Percentiles rank a stretch among this genome's conserved stretches.
Conservation (phyloP, 345 rosid genomes). For the Psidium friedrichsthalianum region DNA sequence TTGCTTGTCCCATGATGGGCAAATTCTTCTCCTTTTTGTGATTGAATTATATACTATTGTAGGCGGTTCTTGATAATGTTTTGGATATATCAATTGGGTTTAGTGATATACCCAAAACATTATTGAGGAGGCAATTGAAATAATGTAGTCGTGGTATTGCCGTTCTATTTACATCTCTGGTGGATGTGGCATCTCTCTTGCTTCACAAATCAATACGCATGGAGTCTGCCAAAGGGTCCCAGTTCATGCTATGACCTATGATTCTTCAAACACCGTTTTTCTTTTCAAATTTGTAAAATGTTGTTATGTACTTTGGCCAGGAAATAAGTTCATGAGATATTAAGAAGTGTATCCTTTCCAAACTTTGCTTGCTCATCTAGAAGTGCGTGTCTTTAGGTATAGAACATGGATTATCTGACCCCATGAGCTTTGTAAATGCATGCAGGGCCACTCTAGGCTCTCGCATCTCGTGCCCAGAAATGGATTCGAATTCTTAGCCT, state of each 20-base stretch:
- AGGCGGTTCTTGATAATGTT: too few relatives aligned
- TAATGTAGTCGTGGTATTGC: too few relatives aligned
- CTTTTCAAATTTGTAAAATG: background rate
- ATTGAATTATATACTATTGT: too few relatives aligned
- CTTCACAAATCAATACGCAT: too few relatives aligned
- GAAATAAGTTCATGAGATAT: background rate
- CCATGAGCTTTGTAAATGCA: background rate
- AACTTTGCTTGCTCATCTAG: background rate
- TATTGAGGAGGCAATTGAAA: too few relatives aligned
- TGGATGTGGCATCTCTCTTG: too few relatives aligned
- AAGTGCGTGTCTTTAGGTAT: background rate
- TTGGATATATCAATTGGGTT: too few relatives aligned
- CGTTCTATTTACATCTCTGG: too few relatives aligned
- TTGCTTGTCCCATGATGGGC: too few relatives aligned
- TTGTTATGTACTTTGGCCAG: background rate
- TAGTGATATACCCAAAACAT: too few relatives aligned
- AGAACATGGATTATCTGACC: background rate
- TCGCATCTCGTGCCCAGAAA: background rate
- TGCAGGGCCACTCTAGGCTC: background rate
- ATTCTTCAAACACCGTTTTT: slow-evolving; percentile 1
- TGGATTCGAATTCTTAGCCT: background rate
- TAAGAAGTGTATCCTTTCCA: background rate
- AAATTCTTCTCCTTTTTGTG: too few relatives aligned
- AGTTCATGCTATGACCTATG: slow-evolving; percentile 46
- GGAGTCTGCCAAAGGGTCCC: too few relatives aligned